phyloP scores from a whole-genome alignment of 768 basidiomycete species.

The Suillus luteus region DNA sequence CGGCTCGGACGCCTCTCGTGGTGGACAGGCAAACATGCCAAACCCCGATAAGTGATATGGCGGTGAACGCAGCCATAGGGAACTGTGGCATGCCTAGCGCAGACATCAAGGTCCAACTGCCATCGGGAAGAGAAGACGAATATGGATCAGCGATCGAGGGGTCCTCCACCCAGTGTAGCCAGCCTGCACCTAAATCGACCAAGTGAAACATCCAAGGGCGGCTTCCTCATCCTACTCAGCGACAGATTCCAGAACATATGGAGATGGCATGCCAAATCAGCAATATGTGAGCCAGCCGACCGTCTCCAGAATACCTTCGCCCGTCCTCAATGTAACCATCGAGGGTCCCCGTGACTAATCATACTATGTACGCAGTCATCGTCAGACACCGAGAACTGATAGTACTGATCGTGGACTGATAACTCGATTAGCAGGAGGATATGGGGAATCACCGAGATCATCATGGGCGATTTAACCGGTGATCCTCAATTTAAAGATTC shows the following conservation, averaged over 20 bases:
- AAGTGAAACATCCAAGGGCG: conserved; percentile 3
- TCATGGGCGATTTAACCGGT: conserved; percentile 9
- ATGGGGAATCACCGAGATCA: conserved; percentile 12
- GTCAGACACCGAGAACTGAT: conserved; percentile 8
- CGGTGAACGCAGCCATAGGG: conserved; percentile 3
- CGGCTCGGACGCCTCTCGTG: background rate
- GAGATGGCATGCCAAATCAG: background rate
- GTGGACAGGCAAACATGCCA: background rate
- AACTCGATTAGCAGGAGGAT: conserved; percentile 5
- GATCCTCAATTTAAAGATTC: conserved; percentile 10
- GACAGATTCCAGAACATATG: background rate
- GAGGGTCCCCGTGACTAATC: conserved; percentile 1
- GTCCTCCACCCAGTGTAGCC: conserved; percentile 1
- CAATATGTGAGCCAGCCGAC: background rate
- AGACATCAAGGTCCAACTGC: background rate
- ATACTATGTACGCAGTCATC: conserved; percentile 5
- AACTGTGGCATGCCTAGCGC: background rate
- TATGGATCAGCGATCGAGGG: conserved; percentile 6
- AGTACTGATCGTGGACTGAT: conserved; percentile 3
- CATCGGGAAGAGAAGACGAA: background rate
- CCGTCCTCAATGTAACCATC: conserved; percentile 5
- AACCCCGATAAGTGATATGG: background rate
- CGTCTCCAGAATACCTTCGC: background rate
- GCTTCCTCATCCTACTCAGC: conserved; percentile 5
- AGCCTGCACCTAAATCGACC: background rate